Base-by-base conservation (phyloP, 352 stramenopile species). In the Globisporangium radiosum region DNA sequence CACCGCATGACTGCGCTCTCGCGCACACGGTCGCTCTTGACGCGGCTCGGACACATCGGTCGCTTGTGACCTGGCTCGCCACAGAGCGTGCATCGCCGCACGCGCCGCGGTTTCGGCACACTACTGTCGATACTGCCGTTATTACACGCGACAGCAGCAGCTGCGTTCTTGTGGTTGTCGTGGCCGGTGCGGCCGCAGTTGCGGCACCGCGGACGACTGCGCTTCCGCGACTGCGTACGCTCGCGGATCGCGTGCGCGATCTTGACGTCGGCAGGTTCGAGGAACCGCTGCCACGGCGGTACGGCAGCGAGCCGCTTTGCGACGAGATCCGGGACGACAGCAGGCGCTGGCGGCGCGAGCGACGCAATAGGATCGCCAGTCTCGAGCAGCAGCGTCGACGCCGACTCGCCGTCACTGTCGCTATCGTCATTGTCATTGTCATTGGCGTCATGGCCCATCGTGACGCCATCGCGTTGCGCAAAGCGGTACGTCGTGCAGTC, bases 381-480 rank as follows among this genome's bases (percentile, higher is more conserved):
- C 39, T 64, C 59, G 7, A 64, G 39, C 37, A 64, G 47, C 51
- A 64, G 45, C 14, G 59, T 59, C 13, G 19, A 25, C 0, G 33
- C 25, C 6, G 2, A 6, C 10, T 54, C 33, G 13, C 36, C 25
- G 14, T 39, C 55, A 6, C 17, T 33, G 19, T 49, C 57, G 13
- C 56, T 39, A 5, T 45, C 50, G 10, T 57, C 40, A n/a, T 60
- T n/a, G 17, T 44, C 37, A 13, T 60, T 15, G 17, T 44, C 37
- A 13, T 49, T 37, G 5, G 11, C 52, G 8, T 33, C 25, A 33
- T 33, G 9, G 4, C 33, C 40, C 40, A 17, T 33, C 25, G 25
- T 33, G 15, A 40, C 4, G 19, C 43, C 7, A 43, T 43, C 39
- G 43, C 4, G 43, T 5, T 14, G n/a, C 55, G 5, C 25, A 11